A percentile compares a stretch with the other conserved stretches of the same genome.
Evolutionary conservation across 2,329 filamentous ascomycete species (phyloP).

Genomic region (Fusarium kyushuense): DNA sequence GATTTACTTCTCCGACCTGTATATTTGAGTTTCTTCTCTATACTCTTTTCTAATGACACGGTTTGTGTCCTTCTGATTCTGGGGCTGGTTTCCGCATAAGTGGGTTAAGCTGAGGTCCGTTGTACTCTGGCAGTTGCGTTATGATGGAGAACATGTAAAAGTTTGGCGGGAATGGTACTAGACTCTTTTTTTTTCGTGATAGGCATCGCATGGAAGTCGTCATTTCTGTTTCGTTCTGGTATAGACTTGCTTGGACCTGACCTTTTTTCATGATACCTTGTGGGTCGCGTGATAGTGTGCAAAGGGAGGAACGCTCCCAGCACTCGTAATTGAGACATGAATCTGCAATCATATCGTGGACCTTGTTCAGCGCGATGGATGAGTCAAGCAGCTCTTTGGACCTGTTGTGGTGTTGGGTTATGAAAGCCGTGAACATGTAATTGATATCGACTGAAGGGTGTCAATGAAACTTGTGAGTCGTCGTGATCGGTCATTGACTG

Average conservation of each 20-base stretch:
- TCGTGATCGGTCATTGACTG: background rate
- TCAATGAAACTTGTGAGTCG: background rate
- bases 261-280: slow-evolving; percentile 23
- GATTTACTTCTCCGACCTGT: slow-evolving; percentile 47
- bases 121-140: slow-evolving; percentile 36
- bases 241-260: slow-evolving; percentile 34
- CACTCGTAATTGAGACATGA: background rate
- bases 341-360: background rate
- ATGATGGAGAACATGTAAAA: slow-evolving; percentile 38
- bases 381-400: background rate
- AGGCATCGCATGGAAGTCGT: slow-evolving; percentile 27
- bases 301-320: slow-evolving; percentile 12
- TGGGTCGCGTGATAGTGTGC: background rate
- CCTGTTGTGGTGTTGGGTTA: background rate
- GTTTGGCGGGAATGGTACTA: slow-evolving; percentile 33
- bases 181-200: slow-evolving; percentile 30
- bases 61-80: slow-evolving; percentile 30
- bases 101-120: slow-evolving; percentile 18
- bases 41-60: slow-evolving; percentile 48
- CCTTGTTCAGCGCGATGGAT: background rate
- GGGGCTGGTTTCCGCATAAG: slow-evolving; percentile 42
- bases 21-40: slow-evolving; percentile 45
- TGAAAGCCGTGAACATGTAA: background rate
- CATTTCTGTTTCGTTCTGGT: slow-evolving; percentile 24
- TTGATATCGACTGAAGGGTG: background rate